These are phyloP conservation scores for Fusarium lateritium DNA, from an alignment of 2,329 filamentous ascomycete species.

Conservation along the genomic window DNA sequence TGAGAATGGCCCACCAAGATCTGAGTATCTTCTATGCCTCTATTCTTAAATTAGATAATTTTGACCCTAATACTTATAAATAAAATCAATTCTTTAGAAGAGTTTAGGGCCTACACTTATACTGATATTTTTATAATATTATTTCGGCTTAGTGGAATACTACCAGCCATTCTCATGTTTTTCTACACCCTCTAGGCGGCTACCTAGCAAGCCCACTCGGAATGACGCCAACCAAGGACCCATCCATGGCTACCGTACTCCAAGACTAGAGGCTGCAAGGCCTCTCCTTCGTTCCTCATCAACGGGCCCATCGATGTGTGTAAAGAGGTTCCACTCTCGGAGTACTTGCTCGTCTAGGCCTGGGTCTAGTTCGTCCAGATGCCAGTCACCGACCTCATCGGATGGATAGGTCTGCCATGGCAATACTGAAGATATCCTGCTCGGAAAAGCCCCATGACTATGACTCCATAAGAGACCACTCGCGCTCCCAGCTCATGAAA, in stretches of 20 bases:
- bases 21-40: too few species aligned
- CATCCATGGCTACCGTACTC: constrained; percentile 32
- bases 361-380: constrained; percentile 13
- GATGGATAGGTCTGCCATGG: neutral
- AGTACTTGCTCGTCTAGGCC: constrained; percentile 9
- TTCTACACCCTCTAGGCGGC: neutral
- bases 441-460: neutral
- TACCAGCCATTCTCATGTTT: too few species aligned
- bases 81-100: too few species aligned
- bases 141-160: too few species aligned
- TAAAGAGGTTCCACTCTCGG: constrained; percentile 21
- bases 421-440: constrained; percentile 3
- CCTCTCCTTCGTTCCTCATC: constrained; percentile 16
- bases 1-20: too few species aligned
- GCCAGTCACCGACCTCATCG: neutral
- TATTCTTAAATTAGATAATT: too few species aligned
- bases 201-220: constrained; percentile 31
- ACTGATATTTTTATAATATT: too few species aligned
- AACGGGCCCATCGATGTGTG: constrained; percentile 6
- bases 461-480: neutral
- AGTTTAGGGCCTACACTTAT: too few species aligned
- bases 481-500: neutral
- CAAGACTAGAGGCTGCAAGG: constrained; percentile 9
- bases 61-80: too few species aligned
- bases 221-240: constrained; percentile 36